Conservation (phyloP, 2,329 filamentous ascomycete species). For the Knoxdaviesia capensis region DNA sequence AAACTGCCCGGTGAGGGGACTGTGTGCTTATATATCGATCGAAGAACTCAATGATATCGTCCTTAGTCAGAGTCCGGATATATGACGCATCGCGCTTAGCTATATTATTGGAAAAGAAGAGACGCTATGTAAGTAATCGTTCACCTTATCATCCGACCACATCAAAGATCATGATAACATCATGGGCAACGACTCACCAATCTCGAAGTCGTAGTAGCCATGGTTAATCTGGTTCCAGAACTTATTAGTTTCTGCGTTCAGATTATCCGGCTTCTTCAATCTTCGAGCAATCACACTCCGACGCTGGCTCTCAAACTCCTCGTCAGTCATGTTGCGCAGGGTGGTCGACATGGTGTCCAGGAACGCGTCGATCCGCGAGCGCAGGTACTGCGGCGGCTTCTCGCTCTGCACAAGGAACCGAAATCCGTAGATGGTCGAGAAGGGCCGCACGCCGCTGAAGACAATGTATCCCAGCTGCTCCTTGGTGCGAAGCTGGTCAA, state of each 20-base stretch:
- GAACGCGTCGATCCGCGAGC: slow-evolving; percentile 75
- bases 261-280: slow-evolving; percentile 80
- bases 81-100: slow-evolving; percentile 57
- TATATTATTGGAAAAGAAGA: slow-evolving; percentile 12
- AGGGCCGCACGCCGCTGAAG: slow-evolving; percentile 55
- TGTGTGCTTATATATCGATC: slow-evolving; percentile 52
- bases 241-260: slow-evolving; percentile 62
- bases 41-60: slow-evolving; percentile 66
- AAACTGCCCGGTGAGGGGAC: slow-evolving; percentile 57
- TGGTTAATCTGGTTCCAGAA: slow-evolving; percentile 73
- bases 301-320: slow-evolving; percentile 81
- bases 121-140: not conserved
- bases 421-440: slow-evolving; percentile 65
- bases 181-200: slow-evolving; percentile 33
- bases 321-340: slow-evolving; percentile 56
- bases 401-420: slow-evolving; percentile 89
- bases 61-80: slow-evolving; percentile 56
- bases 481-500: slow-evolving; percentile 87
- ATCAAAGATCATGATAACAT: not conserved
- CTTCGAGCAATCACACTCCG: slow-evolving; percentile 71
- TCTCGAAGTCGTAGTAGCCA: slow-evolving; percentile 79
- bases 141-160: not conserved
- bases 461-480: slow-evolving; percentile 96
- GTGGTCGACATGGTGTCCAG: slow-evolving; percentile 44
- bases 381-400: slow-evolving; percentile 62